Evolutionary conservation across 768 basidiomycete genomes (phyloP).

Genomic region (Clitopilus hobsonii): DNA sequence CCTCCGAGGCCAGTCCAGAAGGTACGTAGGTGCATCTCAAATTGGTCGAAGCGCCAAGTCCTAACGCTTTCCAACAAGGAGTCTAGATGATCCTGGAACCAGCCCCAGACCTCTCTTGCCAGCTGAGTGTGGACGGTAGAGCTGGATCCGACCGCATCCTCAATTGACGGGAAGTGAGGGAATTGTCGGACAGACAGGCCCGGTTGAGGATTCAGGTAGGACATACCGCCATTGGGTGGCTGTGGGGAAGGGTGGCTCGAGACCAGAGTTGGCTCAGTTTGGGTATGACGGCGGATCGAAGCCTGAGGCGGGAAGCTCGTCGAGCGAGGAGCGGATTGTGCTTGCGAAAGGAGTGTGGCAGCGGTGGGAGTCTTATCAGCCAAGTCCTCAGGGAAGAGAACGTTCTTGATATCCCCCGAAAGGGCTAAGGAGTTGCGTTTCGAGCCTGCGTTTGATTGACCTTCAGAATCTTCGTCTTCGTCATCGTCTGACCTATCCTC

Average conservation of each 20-base stretch:
- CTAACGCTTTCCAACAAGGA: constrained; percentile 73
- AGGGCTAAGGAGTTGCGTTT: constrained; percentile 74
- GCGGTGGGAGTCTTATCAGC: constrained; percentile 87
- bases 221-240: constrained; percentile 36
- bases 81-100: constrained; percentile 91
- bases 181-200: constrained; percentile 68
- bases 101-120: constrained; percentile 84
- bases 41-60: constrained; percentile 81
- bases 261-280: constrained; percentile 49
- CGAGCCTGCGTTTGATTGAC: constrained; percentile 56
- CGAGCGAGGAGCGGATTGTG: constrained; percentile 63
- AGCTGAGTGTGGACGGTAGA: constrained; percentile 76
- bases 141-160: constrained; percentile 74
- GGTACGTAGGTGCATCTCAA: constrained; percentile 79
- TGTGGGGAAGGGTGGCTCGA: constrained; percentile 55
- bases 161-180: constrained; percentile 79
- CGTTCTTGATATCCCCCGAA: constrained; percentile 57
- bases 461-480: constrained; percentile 83
- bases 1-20: constrained; percentile 80
- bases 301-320: constrained; percentile 63
- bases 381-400: constrained; percentile 56
- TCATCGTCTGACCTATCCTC: constrained; percentile 81
- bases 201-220: constrained; percentile 48
- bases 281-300: constrained; percentile 71
- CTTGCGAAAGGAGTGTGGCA: constrained; percentile 70